Evolutionary conservation across 805 yeast species (phyloP).

Genomic region (Saccharomycopsis synnaedendra): DNA sequence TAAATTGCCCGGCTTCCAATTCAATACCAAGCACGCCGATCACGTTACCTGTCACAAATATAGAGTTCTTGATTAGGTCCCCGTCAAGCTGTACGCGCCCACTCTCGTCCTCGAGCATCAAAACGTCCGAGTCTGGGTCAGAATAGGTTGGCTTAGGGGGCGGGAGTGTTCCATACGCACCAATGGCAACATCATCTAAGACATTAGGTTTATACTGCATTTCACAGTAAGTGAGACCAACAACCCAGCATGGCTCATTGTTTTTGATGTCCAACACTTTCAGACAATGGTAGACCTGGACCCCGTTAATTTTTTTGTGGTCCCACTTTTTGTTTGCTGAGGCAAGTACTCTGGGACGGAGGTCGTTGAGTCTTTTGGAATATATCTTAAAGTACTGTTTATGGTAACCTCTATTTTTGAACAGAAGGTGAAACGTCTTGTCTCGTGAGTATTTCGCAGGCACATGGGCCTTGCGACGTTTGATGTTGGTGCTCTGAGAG

Average conservation of each 20-base stretch:
- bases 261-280: conserved; percentile 51
- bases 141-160: conserved; percentile 33
- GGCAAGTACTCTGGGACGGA: conserved; percentile 35
- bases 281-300: conserved; percentile 28
- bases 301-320: conserved; percentile 29
- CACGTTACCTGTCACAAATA: conserved; percentile 82
- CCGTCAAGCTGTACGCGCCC: conserved; percentile 70
- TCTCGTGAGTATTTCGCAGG: conserved; percentile 3
- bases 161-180: conserved; percentile 29
- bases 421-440: conserved; percentile 20
- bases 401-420: conserved; percentile 31
- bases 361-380: conserved; percentile 33
- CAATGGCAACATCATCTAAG: conserved; percentile 63
- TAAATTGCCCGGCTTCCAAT: conserved; percentile 70
- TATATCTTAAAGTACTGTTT: conserved; percentile 52
- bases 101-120: conserved; percentile 84
- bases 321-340: conserved; percentile 49
- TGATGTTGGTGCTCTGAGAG: neutral
- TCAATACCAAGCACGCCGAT: conserved; percentile 84
- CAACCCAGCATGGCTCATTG: conserved; percentile 63
- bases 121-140: conserved; percentile 42
- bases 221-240: conserved; percentile 81
- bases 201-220: conserved; percentile 80
- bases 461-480: neutral
- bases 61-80: conserved; percentile 37